phyloP scores from a whole-genome alignment of 129 eudicot species.

The Logfia minima region DNA sequence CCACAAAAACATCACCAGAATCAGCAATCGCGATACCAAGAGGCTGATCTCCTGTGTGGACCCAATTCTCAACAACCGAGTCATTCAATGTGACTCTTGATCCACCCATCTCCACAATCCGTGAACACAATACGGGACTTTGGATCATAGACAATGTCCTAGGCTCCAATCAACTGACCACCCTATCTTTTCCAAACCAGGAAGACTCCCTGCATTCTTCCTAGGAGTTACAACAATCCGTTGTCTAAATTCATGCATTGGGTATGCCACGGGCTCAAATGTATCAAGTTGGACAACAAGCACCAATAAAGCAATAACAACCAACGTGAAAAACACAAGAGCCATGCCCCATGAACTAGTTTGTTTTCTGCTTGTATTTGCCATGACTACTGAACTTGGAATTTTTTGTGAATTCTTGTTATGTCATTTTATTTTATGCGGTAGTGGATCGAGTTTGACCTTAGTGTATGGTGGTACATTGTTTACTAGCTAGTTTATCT shows the following conservation, averaged over 20 bases:
- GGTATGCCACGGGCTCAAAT: slow-evolving; percentile 56
- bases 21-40: slow-evolving; percentile 57
- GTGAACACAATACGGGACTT: slow-evolving; percentile 49
- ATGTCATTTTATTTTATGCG: no score
- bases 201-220: slow-evolving; percentile 42
- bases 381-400: not conserved
- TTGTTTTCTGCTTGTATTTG: not conserved
- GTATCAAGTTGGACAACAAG: slow-evolving; percentile 46
- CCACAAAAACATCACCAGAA: slow-evolving; percentile 52
- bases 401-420: no score
- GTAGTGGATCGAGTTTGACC: not conserved
- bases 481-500: no score
- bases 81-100: slow-evolving; percentile 48
- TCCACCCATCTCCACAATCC: slow-evolving; percentile 79
- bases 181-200: slow-evolving; percentile 53
- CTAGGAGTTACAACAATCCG: slow-evolving; percentile 26
- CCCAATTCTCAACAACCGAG: slow-evolving; percentile 61
- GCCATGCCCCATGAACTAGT: slow-evolving; percentile 13
- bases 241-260: slow-evolving; percentile 38
- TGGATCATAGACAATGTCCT: slow-evolving; percentile 61
- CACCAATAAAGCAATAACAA: not conserved
- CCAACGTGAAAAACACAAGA: slow-evolving; percentile 7
- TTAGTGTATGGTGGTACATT: no score
- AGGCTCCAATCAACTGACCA: slow-evolving; percentile 44
- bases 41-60: slow-evolving; percentile 78